Base-by-base conservation (phyloP, 2,329 filamentous ascomycete species). In the Aspergillus uvarum region DNA sequence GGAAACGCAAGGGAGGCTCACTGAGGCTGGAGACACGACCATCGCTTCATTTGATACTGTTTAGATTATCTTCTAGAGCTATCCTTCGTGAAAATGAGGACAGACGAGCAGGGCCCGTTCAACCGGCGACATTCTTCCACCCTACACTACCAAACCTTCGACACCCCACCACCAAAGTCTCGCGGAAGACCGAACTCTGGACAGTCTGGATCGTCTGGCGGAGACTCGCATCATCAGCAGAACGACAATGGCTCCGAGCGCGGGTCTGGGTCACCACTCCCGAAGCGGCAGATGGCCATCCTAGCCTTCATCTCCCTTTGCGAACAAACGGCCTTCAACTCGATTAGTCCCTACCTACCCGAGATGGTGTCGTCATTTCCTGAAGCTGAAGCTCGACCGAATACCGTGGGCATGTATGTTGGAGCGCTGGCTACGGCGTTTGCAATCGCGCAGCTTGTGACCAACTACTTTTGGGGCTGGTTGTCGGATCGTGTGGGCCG, bases 291-390 rank as follows among this genome's bases (percentile, higher is more conserved):
- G 79, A 88, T 99, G 62, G 83, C 87, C 5, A 85, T 98, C 12
- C 81, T 99, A 35, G 94, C 94, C 1, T 80, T 97, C 65, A 90
- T 99, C 61, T 93, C 93, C 6, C 83, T 99, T 22, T 90, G 91
- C 56, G 95, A 99, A 74, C 95, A 99, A 81, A 98, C 94, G 0
- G 95, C 95, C 0, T 84, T 99, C 72, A 99, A 99, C 76, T 96
- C 92, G 22, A 97, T 99, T 70, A 90, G 89, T 11, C 95, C 95
- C 1, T 99, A 99, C 75, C 85, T 99, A 1, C 95, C 95, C 0
- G 86, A 92, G 68, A 98, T 99, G 94, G 88, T 93, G 1, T 85
- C 87, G 22, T 87, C 87, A 1, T 98, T 98, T 73, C 90, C 91
- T 1, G 91, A 91, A 63, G 89, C 91, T 1, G 91, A 91, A 63